These are phyloP conservation scores for Trypanosoma congolense DNA, from an alignment of 208 protist genomes.

Conservation along the genomic window DNA sequence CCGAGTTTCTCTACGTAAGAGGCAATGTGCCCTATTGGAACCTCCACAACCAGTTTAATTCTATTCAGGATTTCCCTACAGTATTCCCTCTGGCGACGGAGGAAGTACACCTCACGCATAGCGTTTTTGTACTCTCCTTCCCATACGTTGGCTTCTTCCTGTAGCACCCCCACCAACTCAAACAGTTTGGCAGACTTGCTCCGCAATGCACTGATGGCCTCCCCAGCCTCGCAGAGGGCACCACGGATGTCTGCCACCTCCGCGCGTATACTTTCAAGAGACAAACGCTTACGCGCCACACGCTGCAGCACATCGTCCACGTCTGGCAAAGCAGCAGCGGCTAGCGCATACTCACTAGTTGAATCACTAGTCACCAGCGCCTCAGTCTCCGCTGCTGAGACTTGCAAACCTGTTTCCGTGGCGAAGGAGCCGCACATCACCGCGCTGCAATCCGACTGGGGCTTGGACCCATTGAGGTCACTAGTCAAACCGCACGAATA, in stretches of 20 bases:
- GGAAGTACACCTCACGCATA: conserved; percentile 24
- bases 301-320: conserved; percentile 39
- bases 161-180: conserved; percentile 19
- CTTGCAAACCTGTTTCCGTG: too few species aligned
- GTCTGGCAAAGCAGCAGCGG: neutral
- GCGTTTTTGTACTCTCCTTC: conserved; percentile 44
- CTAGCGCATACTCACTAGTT: neutral
- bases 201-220: conserved; percentile 31
- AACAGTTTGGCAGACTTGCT: conserved; percentile 43
- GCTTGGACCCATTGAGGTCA: neutral
- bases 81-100: conserved; percentile 27
- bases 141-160: conserved; percentile 69
- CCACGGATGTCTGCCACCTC: conserved; percentile 47
- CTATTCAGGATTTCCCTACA: conserved; percentile 21
- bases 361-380: neutral
- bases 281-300: conserved; percentile 32
- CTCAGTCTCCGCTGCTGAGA: conserved; percentile 8
- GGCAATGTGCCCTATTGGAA: conserved; percentile 35
- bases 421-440: too few species aligned
- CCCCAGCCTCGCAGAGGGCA: conserved; percentile 29
- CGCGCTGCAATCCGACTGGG: too few species aligned
- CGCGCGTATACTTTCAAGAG: conserved; percentile 26
- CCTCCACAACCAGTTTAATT: conserved; percentile 28
- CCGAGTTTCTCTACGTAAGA: too few species aligned
- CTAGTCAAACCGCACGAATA: neutral